Evolutionary conservation across 768 basidiomycete species (phyloP).

Genomic region (Clavulina sp.): DNA sequence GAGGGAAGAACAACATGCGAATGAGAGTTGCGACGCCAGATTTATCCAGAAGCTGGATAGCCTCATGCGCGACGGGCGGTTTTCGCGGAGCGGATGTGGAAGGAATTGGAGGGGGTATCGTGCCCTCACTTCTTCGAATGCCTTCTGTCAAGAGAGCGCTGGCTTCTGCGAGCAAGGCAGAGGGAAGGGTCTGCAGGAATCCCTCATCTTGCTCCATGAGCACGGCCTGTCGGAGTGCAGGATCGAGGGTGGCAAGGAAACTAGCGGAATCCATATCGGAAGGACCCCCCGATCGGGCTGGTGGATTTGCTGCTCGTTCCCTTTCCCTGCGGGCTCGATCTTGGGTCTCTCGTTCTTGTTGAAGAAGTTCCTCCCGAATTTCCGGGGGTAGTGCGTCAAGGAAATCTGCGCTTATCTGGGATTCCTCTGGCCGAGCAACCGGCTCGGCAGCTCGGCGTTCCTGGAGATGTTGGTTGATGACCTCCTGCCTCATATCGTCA

Average conservation of each 20-base stretch:
- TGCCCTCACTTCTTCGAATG: not conserved
- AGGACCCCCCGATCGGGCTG: conserved; percentile 24
- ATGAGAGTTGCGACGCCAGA: conserved; percentile 74
- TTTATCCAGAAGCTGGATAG: conserved; percentile 86
- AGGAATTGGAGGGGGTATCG: not conserved
- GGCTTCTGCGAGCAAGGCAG: conserved; percentile 75
- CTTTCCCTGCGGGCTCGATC: conserved; percentile 48
- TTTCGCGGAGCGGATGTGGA: conserved; percentile 10
- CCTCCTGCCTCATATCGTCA: conserved; percentile 97
- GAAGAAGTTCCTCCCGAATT: conserved; percentile 90
- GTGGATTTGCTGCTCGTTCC: conserved; percentile 20
- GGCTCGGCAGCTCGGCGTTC: conserved; percentile 69
- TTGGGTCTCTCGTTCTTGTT: conserved; percentile 57
- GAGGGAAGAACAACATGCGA: conserved; percentile 90
- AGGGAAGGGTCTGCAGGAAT: conserved; percentile 63
- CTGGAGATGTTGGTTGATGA: conserved; percentile 90
- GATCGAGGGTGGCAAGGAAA: conserved; percentile 85
- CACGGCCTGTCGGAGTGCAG: conserved; percentile 76
- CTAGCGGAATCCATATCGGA: conserved; percentile 75
- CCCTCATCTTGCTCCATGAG: conserved; percentile 77
- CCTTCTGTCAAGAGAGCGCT: conserved; percentile 45
- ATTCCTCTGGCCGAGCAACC: conserved; percentile 51
- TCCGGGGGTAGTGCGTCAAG: conserved; percentile 91
- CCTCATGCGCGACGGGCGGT: conserved; percentile 49
- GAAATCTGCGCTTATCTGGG: conserved; percentile 88